Conservation (phyloP, 345 rosid species). For the Aurinia saxatilis region DNA sequence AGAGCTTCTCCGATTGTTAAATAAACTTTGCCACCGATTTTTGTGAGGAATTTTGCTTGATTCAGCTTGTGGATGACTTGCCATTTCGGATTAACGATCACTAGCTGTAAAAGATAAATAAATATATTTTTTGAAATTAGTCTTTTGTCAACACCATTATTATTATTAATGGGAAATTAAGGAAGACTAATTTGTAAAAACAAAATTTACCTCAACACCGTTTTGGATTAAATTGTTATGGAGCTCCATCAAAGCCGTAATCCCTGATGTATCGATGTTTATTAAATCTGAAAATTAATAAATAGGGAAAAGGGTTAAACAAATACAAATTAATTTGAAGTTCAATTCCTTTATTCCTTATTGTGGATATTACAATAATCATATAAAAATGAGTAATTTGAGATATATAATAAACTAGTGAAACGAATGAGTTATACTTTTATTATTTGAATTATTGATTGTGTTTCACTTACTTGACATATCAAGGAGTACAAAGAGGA, state of each 20-base stretch:
- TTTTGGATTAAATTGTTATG: slow-evolving; percentile 37
- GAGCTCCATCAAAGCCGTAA: slow-evolving; percentile 62
- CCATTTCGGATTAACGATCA: slow-evolving; percentile 75
- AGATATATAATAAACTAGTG: not conserved
- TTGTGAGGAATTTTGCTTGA: slow-evolving; percentile 43
- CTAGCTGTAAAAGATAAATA: slow-evolving; percentile 37
- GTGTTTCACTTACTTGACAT: slow-evolving; percentile 60
- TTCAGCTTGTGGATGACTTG: slow-evolving; percentile 77
- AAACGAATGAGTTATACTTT: not conserved
- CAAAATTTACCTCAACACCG: slow-evolving; percentile 48
- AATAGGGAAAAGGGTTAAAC: not conserved
- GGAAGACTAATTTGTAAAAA: not conserved
- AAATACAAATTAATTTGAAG: not conserved
- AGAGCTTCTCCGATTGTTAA: slow-evolving; percentile 66
- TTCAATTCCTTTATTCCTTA: too few species aligned
- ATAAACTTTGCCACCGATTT: slow-evolving; percentile 59
- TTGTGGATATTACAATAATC: not conserved
- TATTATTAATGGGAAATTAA: not conserved
- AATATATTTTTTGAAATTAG: not conserved
- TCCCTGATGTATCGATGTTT: slow-evolving; percentile 77
- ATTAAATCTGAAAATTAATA: slow-evolving; percentile 37
- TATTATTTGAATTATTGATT: not conserved
- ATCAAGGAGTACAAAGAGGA: slow-evolving; percentile 65
- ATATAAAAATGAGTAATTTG: not conserved
- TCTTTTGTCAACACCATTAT: not conserved